Conservation (phyloP, 2,329 filamentous ascomycete species). For the Exophiala aquamarina region DNA sequence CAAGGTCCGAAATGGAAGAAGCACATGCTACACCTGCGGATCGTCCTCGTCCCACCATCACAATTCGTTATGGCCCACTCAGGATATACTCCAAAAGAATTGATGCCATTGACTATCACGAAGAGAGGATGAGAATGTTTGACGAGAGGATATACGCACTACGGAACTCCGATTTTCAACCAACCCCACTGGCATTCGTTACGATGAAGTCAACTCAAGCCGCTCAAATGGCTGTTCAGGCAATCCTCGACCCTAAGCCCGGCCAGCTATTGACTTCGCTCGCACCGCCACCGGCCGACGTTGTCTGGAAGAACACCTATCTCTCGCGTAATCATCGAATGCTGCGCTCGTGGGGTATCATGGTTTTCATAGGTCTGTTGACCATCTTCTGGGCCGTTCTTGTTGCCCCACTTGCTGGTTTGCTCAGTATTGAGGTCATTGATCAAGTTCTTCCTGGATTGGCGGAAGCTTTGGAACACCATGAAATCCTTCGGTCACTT, state of each 20-base stretch:
- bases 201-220: slow-evolving; percentile 96
- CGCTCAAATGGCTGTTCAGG: slow-evolving; percentile 92
- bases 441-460: slow-evolving; percentile 69
- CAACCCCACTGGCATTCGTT: slow-evolving; percentile 87
- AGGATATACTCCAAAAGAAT: slow-evolving; percentile 69
- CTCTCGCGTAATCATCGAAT: slow-evolving; percentile 71
- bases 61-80: slow-evolving; percentile 76
- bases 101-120: slow-evolving; percentile 93
- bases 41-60: slow-evolving; percentile 63
- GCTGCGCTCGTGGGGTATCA: slow-evolving; percentile 78
- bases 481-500: slow-evolving; percentile 71
- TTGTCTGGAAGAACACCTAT: slow-evolving; percentile 96
- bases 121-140: slow-evolving; percentile 75
- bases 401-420: slow-evolving; percentile 73
- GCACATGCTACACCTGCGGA: slow-evolving; percentile 46
- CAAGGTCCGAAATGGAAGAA: slow-evolving; percentile 38
- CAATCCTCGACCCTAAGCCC: slow-evolving; percentile 86
- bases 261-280: slow-evolving; percentile 80
- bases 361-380: slow-evolving; percentile 75
- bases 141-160: slow-evolving; percentile 73
- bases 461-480: slow-evolving; percentile 64
- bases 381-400: slow-evolving; percentile 87
- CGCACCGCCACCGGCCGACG: slow-evolving; percentile 83
- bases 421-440: slow-evolving; percentile 81
- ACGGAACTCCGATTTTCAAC: slow-evolving; percentile 71